Evolutionary conservation across 139 green algal species (phyloP).

Genomic region (Micromonas pusilla): DNA sequence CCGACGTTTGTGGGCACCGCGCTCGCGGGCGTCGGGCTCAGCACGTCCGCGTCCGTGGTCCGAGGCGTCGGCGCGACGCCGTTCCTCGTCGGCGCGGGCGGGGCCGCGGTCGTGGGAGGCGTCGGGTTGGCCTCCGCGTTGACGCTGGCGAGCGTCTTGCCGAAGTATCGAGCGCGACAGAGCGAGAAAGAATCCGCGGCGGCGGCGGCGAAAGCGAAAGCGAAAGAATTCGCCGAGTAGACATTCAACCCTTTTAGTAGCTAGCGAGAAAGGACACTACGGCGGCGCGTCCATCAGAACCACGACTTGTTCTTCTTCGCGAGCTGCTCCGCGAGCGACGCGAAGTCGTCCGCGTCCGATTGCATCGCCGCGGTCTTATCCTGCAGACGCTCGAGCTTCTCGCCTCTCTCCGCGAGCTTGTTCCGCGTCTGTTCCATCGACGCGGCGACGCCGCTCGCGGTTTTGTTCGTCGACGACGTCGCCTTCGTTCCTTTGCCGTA

Average conservation of each 20-base stretch:
- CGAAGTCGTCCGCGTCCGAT: not conserved
- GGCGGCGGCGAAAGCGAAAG: not conserved
- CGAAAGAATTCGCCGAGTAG: too few species aligned
- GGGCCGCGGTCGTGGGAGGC: not conserved
- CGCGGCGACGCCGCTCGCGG: too few species aligned
- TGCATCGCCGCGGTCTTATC: not conserved
- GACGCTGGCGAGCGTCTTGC: not conserved
- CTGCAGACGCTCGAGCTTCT: not conserved
- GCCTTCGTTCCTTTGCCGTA: not conserved
- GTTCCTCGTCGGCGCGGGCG: slow-evolving; percentile 5
- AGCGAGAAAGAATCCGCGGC: not conserved
- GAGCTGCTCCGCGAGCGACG: not conserved
- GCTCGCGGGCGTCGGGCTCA: slow-evolving; percentile 3
- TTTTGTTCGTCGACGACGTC: too few species aligned
- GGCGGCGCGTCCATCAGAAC: too few species aligned
- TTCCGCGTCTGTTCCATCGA: not conserved
- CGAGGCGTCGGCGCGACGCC: not conserved
- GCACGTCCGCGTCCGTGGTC: not conserved
- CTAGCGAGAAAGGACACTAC: too few species aligned
- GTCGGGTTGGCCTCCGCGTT: not conserved
- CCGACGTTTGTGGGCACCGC: not conserved
- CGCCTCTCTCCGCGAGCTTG: not conserved
- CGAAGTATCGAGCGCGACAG: too few species aligned
- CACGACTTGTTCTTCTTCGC: not conserved
- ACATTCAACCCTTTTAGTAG: too few species aligned